These are phyloP conservation scores for Letharia lupina DNA, from an alignment of 495 filamentous ascomycete genomes.

Conservation along the genomic window DNA sequence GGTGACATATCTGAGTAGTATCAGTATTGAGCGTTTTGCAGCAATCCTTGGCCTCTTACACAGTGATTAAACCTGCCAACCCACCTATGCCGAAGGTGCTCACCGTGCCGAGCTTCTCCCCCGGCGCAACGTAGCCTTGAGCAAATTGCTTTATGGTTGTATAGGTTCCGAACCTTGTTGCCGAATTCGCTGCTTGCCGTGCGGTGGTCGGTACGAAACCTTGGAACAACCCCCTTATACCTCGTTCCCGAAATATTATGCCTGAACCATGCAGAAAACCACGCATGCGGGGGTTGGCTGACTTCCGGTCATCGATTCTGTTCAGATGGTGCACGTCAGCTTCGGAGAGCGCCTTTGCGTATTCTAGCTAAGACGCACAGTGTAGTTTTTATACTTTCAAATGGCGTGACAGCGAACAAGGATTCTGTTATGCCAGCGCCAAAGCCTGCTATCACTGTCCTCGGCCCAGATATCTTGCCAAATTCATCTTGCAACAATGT, in stretches of 20 bases:
- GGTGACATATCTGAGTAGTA: slow-evolving; percentile 46
- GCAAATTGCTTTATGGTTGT: slow-evolving; percentile 84
- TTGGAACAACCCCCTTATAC: slow-evolving; percentile 88
- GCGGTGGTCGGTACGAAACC: slow-evolving; percentile 93
- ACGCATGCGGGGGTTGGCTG: slow-evolving; percentile 72
- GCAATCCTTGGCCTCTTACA: slow-evolving; percentile 48
- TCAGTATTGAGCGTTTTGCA: slow-evolving; percentile 5
- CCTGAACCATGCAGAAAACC: slow-evolving; percentile 87
- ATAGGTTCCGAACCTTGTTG: slow-evolving; percentile 81
- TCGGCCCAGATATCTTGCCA: slow-evolving; percentile 83
- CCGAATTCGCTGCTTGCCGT: slow-evolving; percentile 89
- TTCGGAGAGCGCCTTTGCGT: not conserved
- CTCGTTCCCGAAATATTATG: slow-evolving; percentile 79
- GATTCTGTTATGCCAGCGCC: slow-evolving; percentile 93
- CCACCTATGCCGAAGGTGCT: slow-evolving; percentile 89
- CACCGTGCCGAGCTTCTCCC: slow-evolving; percentile 85
- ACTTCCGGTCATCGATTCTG: slow-evolving; percentile 93
- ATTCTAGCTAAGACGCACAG: slow-evolving; percentile 42
- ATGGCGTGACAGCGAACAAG: slow-evolving; percentile 86
- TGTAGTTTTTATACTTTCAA: slow-evolving; percentile 96
- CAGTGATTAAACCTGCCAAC: slow-evolving; percentile 83
- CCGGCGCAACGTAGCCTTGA: slow-evolving; percentile 83
- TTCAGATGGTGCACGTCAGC: not conserved
- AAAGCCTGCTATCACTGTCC: slow-evolving; percentile 88
- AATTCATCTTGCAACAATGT: slow-evolving; percentile 69